Evolutionary conservation across 2,329 filamentous ascomycete species (phyloP).

Genomic region (Clonostachys rosea): DNA sequence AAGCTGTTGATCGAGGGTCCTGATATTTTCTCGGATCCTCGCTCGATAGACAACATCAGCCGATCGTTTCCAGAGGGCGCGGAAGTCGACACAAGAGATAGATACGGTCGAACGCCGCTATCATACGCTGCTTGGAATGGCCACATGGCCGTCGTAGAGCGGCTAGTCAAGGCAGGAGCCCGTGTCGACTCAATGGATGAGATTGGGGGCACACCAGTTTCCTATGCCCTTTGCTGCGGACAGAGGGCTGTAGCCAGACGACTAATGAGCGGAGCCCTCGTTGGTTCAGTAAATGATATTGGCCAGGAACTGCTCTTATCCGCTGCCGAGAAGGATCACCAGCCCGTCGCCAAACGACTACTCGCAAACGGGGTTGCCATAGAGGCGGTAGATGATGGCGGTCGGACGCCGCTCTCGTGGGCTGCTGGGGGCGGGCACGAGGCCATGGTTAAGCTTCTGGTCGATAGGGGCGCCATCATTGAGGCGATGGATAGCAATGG

Average conservation of each 20-base stretch:
- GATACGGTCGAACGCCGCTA: slow-evolving; percentile 8
- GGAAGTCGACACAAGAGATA: slow-evolving; percentile 7
- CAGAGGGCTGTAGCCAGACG: background rate
- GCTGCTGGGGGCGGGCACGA: slow-evolving; percentile 2
- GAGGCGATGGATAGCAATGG: slow-evolving; percentile 9
- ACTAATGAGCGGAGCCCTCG: slow-evolving; percentile 3
- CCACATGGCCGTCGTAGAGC: background rate
- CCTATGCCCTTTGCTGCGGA: background rate
- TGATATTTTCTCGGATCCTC: no score
- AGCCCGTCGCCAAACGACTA: slow-evolving; percentile 2
- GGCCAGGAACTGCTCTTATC: background rate
- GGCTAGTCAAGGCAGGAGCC: slow-evolving; percentile 8
- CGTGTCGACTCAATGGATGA: slow-evolving; percentile 8
- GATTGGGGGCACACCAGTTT: slow-evolving; percentile 7
- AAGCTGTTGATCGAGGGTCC: no score
- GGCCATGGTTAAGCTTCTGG: slow-evolving; percentile 3
- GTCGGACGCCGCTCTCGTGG: slow-evolving; percentile 8
- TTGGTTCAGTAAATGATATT: background rate
- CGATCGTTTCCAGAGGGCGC: no score
- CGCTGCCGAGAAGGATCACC: background rate
- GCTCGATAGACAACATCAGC: no score
- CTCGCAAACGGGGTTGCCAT: slow-evolving; percentile 9
- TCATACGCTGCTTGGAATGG: slow-evolving; percentile 2
- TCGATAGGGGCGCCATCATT: slow-evolving; percentile 9
- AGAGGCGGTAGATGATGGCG: slow-evolving; percentile 9